Evolutionary conservation across 2,329 filamentous ascomycete genomes (phyloP).

Genomic region (Dendryphion nanum): DNA sequence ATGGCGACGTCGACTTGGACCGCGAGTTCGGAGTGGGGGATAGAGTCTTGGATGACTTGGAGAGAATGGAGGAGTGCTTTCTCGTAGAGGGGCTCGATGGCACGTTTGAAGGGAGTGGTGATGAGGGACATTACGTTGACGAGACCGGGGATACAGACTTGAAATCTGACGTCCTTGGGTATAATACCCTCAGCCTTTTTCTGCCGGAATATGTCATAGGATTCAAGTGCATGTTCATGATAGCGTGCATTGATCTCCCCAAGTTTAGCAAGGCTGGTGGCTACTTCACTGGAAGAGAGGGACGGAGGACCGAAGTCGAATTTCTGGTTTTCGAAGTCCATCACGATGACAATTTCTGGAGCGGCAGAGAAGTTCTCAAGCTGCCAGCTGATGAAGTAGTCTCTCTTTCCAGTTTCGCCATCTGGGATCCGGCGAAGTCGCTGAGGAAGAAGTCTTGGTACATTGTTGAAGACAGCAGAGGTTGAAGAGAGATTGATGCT

Average conservation of each 20-base stretch:
- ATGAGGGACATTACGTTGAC: slow-evolving; percentile 8
- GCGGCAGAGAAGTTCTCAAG: slow-evolving; percentile 6
- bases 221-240: slow-evolving; percentile 31
- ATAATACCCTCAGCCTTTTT: slow-evolving; percentile 31
- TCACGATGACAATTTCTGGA: slow-evolving; percentile 1
- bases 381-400: slow-evolving; percentile 11
- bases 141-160: slow-evolving; percentile 34
- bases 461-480: slow-evolving; percentile 7
- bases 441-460: slow-evolving; percentile 5
- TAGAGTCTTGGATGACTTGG: slow-evolving; percentile 24
- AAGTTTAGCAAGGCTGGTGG: slow-evolving; percentile 5
- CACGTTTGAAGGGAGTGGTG: slow-evolving; percentile 23
- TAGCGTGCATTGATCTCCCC: slow-evolving; percentile 27
- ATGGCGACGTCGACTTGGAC: slow-evolving; percentile 37
- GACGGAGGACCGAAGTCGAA: background rate
- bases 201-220: slow-evolving; percentile 30
- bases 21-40: slow-evolving; percentile 35
- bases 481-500: slow-evolving; percentile 10
- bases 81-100: slow-evolving; percentile 35
- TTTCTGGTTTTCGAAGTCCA: background rate
- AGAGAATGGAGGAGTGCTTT: slow-evolving; percentile 28
- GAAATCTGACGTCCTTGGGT: slow-evolving; percentile 25
- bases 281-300: slow-evolving; percentile 4
- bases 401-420: slow-evolving; percentile 13
- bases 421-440: slow-evolving; percentile 16